phyloP scores from a whole-genome alignment of 2,329 filamentous ascomycete species.

The Trichoderma simmonsii region DNA sequence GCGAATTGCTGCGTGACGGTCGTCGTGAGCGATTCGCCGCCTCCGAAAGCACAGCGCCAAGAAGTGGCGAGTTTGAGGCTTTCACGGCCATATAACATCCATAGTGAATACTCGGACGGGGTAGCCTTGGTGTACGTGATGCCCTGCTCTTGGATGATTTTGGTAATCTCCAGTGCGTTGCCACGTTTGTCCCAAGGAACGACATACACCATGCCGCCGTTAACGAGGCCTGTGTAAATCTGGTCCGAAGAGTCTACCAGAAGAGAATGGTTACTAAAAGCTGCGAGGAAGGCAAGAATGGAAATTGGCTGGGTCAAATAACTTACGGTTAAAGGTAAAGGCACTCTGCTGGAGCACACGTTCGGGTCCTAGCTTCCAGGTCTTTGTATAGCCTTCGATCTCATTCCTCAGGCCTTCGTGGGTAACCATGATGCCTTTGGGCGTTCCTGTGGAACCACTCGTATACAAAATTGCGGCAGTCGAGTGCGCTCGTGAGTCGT shows the following conservation, averaged over 20 bases:
- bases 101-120: conserved; percentile 40
- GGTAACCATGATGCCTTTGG: conserved; percentile 39
- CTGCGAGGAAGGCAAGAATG: too few species aligned
- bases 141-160: conserved; percentile 34
- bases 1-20: conserved; percentile 17
- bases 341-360: conserved; percentile 36
- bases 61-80: conserved; percentile 16
- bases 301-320: too few species aligned
- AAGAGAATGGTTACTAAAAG: too few species aligned
- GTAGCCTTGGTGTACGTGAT: conserved; percentile 39
- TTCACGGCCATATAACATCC: conserved; percentile 26
- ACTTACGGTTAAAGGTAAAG: conserved; percentile 35
- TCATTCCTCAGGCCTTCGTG: conserved; percentile 29
- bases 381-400: conserved; percentile 24
- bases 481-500: neutral
- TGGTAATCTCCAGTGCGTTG: conserved; percentile 35
- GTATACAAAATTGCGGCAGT: conserved; percentile 33
- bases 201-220: conserved; percentile 36
- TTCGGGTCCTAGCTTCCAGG: conserved; percentile 25
- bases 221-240: conserved; percentile 32
- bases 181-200: conserved; percentile 21
- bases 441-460: conserved; percentile 31
- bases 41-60: conserved; percentile 24
- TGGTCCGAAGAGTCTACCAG: conserved; percentile 32
- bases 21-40: conserved; percentile 30